Base-by-base conservation (phyloP, 1,284 basidiomycete species). In the Sporisorium graminicola region DNA sequence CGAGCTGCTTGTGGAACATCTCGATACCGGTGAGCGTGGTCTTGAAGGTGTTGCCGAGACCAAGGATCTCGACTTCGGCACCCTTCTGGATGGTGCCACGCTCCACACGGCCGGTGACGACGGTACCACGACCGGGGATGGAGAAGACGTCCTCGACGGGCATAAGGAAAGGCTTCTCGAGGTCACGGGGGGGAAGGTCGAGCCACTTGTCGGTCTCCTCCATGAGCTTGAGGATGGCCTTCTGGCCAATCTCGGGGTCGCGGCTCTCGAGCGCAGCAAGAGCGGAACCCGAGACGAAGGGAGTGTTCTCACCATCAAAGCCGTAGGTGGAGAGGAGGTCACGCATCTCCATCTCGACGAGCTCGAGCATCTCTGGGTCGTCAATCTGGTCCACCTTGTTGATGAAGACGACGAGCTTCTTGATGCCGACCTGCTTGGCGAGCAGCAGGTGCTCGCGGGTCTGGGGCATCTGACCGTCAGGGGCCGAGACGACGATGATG, bases 261-360 rank as follows among this genome's bases (percentile, higher is more conserved):
- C 51, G 91, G 90, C 92, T 92, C 85, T 99, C 94, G 72, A 99
- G 90, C 61, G 96, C 96, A 71, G 95, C 94, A 62, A 99, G 89
- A 67, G 97, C 97, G 40, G 95, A 96, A 61, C 97, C 97, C 91
- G 94, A 94, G 83, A 99, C 87, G 85, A 99, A 97, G 43, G 97
- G 97, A 0, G 97, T 98, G 84, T 92, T 90, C 87, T 99, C 97
- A 70, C 97, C 97, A 82, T 99, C 96, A 80, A 93, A 99, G 85
- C 94, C 94, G 82, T 87, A 87, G 29, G 92, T 92, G 27, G 91
- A 88, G 52, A 99, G 90, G n/a, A 99, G 89, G 86, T 99, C 97
- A 65, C 97, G 92, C 92, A 99, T 99, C 90, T 99, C 97, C 96
- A 99, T 99, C 84, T 99, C 97, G 75, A 99, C 97, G 66, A 99